phyloP scores from a whole-genome alignment of 1,284 basidiomycete species.

The Cutaneotrichosporon mucoides region DNA sequence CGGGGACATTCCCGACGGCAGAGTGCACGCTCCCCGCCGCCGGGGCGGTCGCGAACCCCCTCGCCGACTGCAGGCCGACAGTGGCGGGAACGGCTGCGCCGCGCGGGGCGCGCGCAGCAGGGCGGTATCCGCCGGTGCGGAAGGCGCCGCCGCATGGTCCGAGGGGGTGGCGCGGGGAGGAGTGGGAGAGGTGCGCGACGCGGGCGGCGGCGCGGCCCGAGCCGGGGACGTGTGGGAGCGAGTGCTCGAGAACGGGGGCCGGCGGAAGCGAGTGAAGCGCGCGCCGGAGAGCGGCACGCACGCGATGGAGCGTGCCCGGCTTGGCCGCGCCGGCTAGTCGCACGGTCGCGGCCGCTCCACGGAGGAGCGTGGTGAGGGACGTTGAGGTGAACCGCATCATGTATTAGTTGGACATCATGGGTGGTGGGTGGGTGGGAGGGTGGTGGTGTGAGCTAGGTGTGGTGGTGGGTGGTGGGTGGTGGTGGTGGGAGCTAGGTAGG shows the following conservation, averaged over 20 bases:
- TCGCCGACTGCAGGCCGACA: slow-evolving; percentile 35
- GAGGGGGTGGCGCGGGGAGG: not conserved
- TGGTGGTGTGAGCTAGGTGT: no score
- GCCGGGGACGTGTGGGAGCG: not conserved
- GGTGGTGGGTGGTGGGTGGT: no score
- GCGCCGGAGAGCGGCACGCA: slow-evolving; percentile 15
- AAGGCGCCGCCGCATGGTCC: slow-evolving; percentile 5
- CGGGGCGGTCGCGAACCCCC: slow-evolving; percentile 30
- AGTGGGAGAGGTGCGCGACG: not conserved
- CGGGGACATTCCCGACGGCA: slow-evolving; percentile 27
- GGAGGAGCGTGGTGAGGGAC: slow-evolving; percentile 5
- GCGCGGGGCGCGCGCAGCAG: slow-evolving; percentile 9
- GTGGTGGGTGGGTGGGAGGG: no score
- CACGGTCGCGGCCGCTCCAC: slow-evolving; percentile 6
- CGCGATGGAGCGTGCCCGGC: slow-evolving; percentile 11
- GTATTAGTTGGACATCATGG: no score
- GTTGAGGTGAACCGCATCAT: slow-evolving; percentile 11
- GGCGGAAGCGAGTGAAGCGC: slow-evolving; percentile 3
- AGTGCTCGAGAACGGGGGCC: slow-evolving; percentile 11
- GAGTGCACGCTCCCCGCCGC: slow-evolving; percentile 8
- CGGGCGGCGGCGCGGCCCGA: not conserved
- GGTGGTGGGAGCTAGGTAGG: no score
- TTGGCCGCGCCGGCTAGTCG: slow-evolving; percentile 1
- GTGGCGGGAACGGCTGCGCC: slow-evolving; percentile 24
- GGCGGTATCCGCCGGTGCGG: slow-evolving; percentile 4